Conservation (phyloP, 345 rosid genomes). For the Linum tenue region DNA sequence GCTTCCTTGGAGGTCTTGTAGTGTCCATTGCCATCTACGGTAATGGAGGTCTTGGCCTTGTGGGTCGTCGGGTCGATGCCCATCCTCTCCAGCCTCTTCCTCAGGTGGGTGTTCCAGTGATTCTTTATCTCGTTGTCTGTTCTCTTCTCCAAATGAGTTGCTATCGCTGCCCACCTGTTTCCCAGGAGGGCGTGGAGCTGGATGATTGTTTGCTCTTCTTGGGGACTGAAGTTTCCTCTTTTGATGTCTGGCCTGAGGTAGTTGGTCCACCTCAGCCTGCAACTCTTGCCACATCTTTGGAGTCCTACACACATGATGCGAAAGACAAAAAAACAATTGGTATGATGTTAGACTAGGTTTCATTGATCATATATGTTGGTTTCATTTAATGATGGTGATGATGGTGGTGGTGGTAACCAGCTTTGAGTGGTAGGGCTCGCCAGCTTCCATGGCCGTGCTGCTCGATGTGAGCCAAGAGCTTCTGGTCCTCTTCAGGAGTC, state of each 20-base stretch:
- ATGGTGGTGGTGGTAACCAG: not conserved
- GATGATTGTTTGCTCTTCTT: not conserved
- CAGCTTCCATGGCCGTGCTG: not conserved
- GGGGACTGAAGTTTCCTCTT: not conserved
- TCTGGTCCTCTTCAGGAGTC: not conserved
- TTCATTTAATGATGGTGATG: not conserved
- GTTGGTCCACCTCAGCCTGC: not conserved
- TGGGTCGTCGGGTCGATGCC: slow-evolving; percentile 2
- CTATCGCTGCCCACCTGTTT: slow-evolving; percentile 2
- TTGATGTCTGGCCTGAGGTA: not conserved
- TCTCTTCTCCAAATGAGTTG: not conserved
- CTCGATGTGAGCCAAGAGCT: not conserved
- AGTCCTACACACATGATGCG: not conserved
- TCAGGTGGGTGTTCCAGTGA: slow-evolving; percentile 1
- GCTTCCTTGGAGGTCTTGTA: not conserved
- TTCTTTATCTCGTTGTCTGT: slow-evolving; percentile 7
- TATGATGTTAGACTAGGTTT: not conserved
- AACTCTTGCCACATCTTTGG: not conserved
- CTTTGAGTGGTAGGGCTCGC: not conserved
- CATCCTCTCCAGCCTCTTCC: not conserved
- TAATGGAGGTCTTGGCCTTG: not conserved
- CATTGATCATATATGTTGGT: not conserved
- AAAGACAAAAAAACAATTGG: too few species aligned
- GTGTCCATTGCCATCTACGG: not conserved
- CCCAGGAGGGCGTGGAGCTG: not conserved